Base-by-base conservation (phyloP, 179 eudicot genomes). In the Beta corolliflora region DNA sequence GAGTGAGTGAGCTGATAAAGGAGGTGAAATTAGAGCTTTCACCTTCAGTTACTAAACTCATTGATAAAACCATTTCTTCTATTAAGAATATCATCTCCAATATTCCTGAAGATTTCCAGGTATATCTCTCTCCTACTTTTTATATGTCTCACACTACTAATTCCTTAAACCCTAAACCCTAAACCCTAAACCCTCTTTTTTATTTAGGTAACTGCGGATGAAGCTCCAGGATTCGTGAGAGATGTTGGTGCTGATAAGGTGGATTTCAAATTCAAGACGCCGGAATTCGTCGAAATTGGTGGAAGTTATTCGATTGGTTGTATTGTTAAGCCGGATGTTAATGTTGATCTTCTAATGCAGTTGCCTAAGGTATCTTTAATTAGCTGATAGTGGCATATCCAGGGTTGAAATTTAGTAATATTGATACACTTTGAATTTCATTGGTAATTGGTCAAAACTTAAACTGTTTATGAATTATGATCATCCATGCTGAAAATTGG, bases 211-310 rank as follows among this genome's bases (percentile, higher is more conserved):
- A 89, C 92, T 23, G 92, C 91, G 9, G 89, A 90, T 18, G 79
- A 77, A 79, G 99, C 97, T 2, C 88, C 91, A 5, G 93, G 92
- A 10, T 95, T 95, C 81, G 92, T 95, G 75, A 90, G 91, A 79
- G 98, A 95, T 78, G 73, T 92, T 69, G 91, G 97, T 4, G 99
- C 98, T 14, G 98, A 94, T 76, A 94, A 95, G 83, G 99, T 92
- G 9, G 91, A 95, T 5, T 95, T 95, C 78, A 89, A 86, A 76
- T 95, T 95, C 84, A 94, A 85, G 88, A 90, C 80, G 87, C 99
- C 98, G 2, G 77, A 80, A 65, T 84, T 89, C 1, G 71, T 95
- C 45, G 85, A 92, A 85, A 69, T 91, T 61, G 93, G 95, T 21
- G 99, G 99, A 31, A 94, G 99, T 81, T 94, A 94, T 88, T 86